Conservation (phyloP, 441 rosid genomes). For the Manihot esculenta region DNA sequence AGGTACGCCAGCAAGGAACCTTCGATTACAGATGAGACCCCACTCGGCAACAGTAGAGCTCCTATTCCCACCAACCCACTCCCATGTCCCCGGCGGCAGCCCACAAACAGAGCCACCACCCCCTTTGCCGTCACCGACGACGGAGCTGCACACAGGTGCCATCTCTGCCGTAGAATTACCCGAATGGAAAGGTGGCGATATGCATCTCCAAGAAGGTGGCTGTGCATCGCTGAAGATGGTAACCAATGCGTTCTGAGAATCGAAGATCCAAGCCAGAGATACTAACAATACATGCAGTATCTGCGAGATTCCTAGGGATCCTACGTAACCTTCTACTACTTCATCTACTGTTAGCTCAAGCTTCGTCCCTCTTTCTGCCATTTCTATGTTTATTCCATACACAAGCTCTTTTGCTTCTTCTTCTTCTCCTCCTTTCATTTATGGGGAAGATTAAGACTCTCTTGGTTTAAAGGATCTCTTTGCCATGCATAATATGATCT, state of each 20-base stretch:
- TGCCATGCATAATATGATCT: too few relatives aligned
- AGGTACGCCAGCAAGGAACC: conserved; percentile 65
- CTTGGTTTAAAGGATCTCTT: background rate
- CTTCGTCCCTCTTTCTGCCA: conserved; percentile 6
- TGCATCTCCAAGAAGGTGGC: conserved; percentile 17
- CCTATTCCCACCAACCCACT: conserved; percentile 47
- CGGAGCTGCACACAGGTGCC: background rate
- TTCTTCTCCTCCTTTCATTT: background rate
- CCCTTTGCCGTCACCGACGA: too few relatives aligned
- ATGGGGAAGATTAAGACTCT: background rate
- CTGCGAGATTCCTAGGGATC: conserved; percentile 60
- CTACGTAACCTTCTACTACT: conserved; percentile 46
- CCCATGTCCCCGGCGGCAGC: conserved; percentile 13
- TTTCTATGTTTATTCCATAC: background rate
- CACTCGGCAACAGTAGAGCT: conserved; percentile 60
- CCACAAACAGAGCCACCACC: background rate
- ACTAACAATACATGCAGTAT: conserved; percentile 57
- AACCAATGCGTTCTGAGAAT: conserved; percentile 57
- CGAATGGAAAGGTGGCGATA: background rate
- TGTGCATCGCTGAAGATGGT: conserved; percentile 58
- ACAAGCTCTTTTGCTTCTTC: background rate
- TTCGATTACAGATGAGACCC: conserved; percentile 58
- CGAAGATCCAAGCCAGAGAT: conserved; percentile 66
- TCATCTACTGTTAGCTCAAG: conserved; percentile 10
- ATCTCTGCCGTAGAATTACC: background rate